phyloP scores from a whole-genome alignment of 2,329 filamentous ascomycete genomes.

The Colletotrichum sansevieriae region DNA sequence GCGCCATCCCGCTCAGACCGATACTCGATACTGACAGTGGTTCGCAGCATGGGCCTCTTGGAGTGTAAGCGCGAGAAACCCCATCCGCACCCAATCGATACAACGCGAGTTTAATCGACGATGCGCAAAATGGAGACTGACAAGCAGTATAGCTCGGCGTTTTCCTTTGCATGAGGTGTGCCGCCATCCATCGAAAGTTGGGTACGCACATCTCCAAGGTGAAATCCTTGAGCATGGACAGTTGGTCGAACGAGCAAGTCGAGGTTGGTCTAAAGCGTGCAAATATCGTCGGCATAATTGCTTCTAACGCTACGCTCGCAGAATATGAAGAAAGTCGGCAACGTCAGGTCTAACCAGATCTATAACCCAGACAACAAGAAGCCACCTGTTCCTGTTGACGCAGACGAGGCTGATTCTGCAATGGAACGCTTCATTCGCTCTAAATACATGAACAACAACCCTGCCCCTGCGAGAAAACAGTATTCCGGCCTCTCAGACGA shows the following conservation, averaged over 20 bases:
- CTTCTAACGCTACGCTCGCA: slow-evolving; percentile 52
- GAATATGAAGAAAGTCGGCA: slow-evolving; percentile 96
- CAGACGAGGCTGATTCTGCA: slow-evolving; percentile 90
- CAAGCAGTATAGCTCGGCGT: slow-evolving; percentile 79
- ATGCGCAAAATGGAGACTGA: slow-evolving; percentile 25
- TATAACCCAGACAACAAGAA: slow-evolving; percentile 90
- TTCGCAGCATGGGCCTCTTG: slow-evolving; percentile 90
- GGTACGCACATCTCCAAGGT: slow-evolving; percentile 99
- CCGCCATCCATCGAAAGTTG: slow-evolving; percentile 92
- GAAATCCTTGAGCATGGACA: slow-evolving; percentile 99
- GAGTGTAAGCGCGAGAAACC: slow-evolving; percentile 75
- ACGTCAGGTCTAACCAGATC: slow-evolving; percentile 84
- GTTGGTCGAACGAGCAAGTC: slow-evolving; percentile 95
- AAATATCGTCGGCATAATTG: not conserved
- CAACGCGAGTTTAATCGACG: slow-evolving; percentile 3
- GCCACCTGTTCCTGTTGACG: slow-evolving; percentile 87
- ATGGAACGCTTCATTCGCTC: slow-evolving; percentile 96
- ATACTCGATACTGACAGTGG: slow-evolving; percentile 25
- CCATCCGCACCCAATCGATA: slow-evolving; percentile 19
- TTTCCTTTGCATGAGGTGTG: slow-evolving; percentile 98
- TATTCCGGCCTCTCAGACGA: slow-evolving; percentile 68
- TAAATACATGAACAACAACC: slow-evolving; percentile 81
- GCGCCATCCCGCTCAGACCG: slow-evolving; percentile 15
- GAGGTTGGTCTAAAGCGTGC: slow-evolving; percentile 72
- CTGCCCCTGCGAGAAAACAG: slow-evolving; percentile 53